Base-by-base conservation (phyloP, 2,329 filamentous ascomycete genomes). In the Raffaelea arxii region DNA sequence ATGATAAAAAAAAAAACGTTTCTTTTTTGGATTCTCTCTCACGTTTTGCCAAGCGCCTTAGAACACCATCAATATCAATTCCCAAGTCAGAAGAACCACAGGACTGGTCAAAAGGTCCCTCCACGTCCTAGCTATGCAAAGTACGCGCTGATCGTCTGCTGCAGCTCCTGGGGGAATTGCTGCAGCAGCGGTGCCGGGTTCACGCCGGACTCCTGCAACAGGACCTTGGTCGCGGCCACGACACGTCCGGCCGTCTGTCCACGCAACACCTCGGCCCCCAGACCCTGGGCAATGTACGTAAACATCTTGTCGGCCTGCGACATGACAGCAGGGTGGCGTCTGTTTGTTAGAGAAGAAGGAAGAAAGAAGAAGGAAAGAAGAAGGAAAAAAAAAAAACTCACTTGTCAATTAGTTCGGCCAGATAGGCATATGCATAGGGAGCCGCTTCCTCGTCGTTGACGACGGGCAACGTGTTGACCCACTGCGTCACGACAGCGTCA, bases 371-470 rank as follows among this genome's bases (percentile, higher is more conserved):
- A n/a, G n/a, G n/a, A n/a, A n/a, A n/a, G n/a, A 37, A 18, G 35
- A 37, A 37, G 35, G 35, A 37, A 37, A 36, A 18, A 7, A 19
- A 19, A 19, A 12, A 30, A 16, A 82, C 89, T 78, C 80, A 96
- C 92, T 94, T 85, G 55, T 94, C 85, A 62, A 97, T 96, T 52
- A 98, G 68, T 62, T 95, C 84, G 12, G 86, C 82, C 49, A 98
- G 71, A 68, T 95, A 98, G 39, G 83, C 82, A 62, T 98, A 98
- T 2, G 90, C 90, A 63, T 94, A 97, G 14, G 92, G 92, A 19
- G 92, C 92, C 4, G 92, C 92, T 68, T 98, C 92, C 64, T 98
- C 92, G 55, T 98, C 92, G 59, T 95, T 96, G 16, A 83, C 82
- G 44, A 98, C 84, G 0, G 92, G 92, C 30, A 98, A 71, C 0